phyloP scores from a whole-genome alignment of 345 rosid species.

The Boechera stricta region DNA sequence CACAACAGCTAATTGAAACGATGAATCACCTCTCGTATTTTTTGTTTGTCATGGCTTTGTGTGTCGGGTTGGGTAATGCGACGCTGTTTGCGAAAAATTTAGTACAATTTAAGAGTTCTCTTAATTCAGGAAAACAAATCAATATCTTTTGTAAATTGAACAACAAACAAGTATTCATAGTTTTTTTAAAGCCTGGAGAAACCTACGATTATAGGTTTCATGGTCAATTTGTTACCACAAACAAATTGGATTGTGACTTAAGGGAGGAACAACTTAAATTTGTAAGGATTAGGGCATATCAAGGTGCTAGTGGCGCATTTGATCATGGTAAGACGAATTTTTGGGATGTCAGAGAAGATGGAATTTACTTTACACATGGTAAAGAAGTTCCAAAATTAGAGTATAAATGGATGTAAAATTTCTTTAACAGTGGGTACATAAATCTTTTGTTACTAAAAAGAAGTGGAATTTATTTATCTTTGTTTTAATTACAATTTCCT shows the following conservation, averaged over 20 bases:
- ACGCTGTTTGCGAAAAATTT: neutral
- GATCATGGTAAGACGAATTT: conserved; percentile 14
- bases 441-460: neutral
- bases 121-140: neutral
- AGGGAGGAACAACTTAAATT: neutral
- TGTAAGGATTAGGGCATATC: neutral
- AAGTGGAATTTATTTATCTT: neutral
- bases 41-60: neutral
- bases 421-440: neutral
- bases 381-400: neutral
- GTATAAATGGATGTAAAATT: conserved; percentile 4
- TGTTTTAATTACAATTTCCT: neutral
- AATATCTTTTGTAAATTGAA: neutral
- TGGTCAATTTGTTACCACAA: neutral
- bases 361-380: conserved; percentile 33
- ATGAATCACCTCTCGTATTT: neutral
- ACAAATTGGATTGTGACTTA: neutral
- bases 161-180: neutral
- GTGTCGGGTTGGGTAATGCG: neutral
- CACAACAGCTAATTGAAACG: neutral
- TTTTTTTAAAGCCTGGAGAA: neutral
- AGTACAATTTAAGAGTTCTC: neutral
- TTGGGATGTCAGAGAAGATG: conserved; percentile 33
- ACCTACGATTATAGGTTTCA: neutral
- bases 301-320: conserved; percentile 18